Base-by-base conservation (phyloP, 1,139 yeast genomes). In the Yamadazyma oceani region DNA sequence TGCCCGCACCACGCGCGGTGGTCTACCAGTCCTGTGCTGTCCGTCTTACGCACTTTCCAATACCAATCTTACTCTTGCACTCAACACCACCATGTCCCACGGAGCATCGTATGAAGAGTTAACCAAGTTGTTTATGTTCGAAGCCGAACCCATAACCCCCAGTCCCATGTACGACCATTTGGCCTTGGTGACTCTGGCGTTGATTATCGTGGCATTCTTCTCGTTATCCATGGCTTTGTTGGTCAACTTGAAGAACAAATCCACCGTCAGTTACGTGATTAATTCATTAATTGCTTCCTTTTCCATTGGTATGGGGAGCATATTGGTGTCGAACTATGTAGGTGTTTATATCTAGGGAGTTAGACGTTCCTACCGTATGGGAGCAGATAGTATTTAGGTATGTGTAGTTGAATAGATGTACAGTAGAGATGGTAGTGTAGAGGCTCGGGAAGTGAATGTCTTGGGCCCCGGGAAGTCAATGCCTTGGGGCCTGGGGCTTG, bases 261-360 rank as follows among this genome's bases (percentile, higher is more conserved):
- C 57, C 7, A 56, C 66, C 3, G 40, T 55, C 14, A 49, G 51
- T 8, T 69, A 56, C 46, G 45, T 66, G 22, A 35, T 56, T 33
- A 59, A 61, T 48, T 64, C 72, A 2, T 35, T 58, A 22, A 49
- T 68, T 40, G 73, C 75, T 9, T 66, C 74, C 10, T 37, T 64
- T 13, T 54, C 73, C 16, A 56, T 71, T 39, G 75, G 73, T 1
- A 57, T 64, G 38, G 62, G 70, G 11, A 54, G 69, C 10, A 54
- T 69, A 13, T 60, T 62, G 48, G 57, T 68, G 19, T 59, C 73
- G 39, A 71, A 70, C 52, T 66, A 57, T 44, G 71, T 69, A 32
- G 76, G 76, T 21, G 76, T 71, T 4, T 69, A 69, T 46, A 61
- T 69, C 38, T 70, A 50, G 21, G 8, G 21, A 19, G 8, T 19